Evolutionary conservation across 2,329 filamentous ascomycete species (phyloP), one percentile per base, ranked within the genome.

Genomic region (Madurella fahalii): DNA sequence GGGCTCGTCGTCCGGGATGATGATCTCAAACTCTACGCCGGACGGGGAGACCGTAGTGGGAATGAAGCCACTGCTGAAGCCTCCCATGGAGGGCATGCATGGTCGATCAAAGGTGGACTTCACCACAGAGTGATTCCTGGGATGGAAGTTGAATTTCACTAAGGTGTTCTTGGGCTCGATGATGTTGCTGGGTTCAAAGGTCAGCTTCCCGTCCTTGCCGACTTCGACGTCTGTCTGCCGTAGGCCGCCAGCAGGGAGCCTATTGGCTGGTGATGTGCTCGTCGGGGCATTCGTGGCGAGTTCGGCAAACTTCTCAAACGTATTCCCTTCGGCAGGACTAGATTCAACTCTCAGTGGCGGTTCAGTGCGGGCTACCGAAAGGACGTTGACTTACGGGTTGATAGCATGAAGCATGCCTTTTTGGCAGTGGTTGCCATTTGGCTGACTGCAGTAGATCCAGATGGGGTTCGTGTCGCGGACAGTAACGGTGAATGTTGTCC

Each of bases 381-480:
- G 4, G 13, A 2, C 17, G 9, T n/a, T 31, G 12, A 65, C 68
- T 58, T 52, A 71, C 64, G 69, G 66, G 58, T 74, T 74, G 58
- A 74, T 67, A 47, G 67, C 59, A 25, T 71, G 69, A 1, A 73
- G 65, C 71, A 74, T 74, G 50, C 71, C 71, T 18, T 55, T 67
- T 59, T 78, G 72, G 64, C 77, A 80, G 61, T 79, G 75, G 39
- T 71, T 69, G 1, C 64, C 69, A 31, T 67, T 69, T 4, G 68
- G 68, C 50, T 73, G 69, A 16, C 66, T 69, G 67, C 77, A 80
- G 61, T 79, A 80, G 54, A 75, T 70, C 75, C 76, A 80, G 16
- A 77, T 68, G 4, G 77, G 74, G 54, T 74, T 71, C 3, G 72
- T 74, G 59, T 77, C 69, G 39, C 74, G 72, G 42, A 80, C 62